phyloP scores from a whole-genome alignment of 108 stramenopile genomes.

The Chaetoceros tenuissimus region DNA sequence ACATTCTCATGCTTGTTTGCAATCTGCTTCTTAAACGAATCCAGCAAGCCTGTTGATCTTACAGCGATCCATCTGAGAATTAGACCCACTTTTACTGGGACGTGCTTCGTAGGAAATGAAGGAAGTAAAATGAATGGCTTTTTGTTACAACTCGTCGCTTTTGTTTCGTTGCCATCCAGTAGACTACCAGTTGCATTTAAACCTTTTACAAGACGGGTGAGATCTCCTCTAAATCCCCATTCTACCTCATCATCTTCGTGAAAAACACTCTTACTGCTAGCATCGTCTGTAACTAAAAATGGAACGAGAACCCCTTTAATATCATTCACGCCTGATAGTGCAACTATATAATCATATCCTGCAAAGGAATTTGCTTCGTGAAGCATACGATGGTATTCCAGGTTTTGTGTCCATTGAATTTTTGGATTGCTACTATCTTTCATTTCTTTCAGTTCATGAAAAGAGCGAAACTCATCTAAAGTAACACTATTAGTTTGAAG shows the following conservation, averaged over 20 bases:
- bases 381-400: not conserved
- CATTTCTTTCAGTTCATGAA: not conserved
- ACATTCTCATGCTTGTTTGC: not conserved
- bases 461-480: not conserved
- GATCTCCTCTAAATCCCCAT: slow-evolving; percentile 1
- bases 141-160: not conserved
- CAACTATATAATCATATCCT: not conserved
- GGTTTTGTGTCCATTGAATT: not conserved
- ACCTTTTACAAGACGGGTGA: not conserved
- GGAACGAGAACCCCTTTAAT: not conserved
- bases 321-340: slow-evolving; percentile 1
- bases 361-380: not conserved
- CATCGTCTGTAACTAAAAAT: not conserved
- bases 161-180: not conserved
- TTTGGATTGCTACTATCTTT: not conserved
- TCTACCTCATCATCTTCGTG: not conserved
- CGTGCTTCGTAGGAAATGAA: not conserved
- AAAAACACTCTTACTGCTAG: not conserved
- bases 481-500: not conserved
- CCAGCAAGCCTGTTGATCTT: not conserved
- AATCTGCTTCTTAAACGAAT: not conserved
- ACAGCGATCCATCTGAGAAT: not conserved
- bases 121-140: not conserved
- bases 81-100: slow-evolving; percentile 1
- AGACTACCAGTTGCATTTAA: not conserved